These are phyloP conservation scores for Fremontodendron californicum DNA, from an alignment of 345 rosid genomes.

Conservation along the genomic window DNA sequence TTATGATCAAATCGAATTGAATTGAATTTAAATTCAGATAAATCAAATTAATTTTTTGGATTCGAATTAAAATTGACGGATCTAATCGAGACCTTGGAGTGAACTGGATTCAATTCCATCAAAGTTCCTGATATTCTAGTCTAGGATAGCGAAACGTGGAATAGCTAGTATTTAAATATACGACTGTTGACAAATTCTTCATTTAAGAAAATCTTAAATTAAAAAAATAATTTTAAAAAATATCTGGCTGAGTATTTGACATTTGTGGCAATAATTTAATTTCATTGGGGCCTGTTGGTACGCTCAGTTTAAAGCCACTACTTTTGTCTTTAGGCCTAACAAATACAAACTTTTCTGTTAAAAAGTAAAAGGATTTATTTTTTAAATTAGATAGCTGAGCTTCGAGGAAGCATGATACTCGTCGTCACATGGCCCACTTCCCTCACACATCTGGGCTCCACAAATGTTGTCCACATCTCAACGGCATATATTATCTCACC, in stretches of 20 bases:
- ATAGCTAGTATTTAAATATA: too few species aligned
- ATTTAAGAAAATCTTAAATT: too few species aligned
- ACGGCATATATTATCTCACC: neutral
- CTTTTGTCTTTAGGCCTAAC: neutral
- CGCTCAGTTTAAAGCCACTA: neutral
- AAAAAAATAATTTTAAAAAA: neutral
- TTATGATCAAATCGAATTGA: too few species aligned
- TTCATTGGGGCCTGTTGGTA: neutral
- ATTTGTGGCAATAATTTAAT: neutral
- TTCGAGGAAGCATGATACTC: neutral
- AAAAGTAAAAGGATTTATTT: constrained; percentile 5
- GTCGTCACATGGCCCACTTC: neutral
- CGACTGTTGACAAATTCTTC: too few species aligned
- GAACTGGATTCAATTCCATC: too few species aligned
- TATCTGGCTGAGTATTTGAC: neutral
- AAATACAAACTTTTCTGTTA: neutral
- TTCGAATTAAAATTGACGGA: too few species aligned
- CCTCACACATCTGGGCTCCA: neutral
- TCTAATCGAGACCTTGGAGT: too few species aligned
- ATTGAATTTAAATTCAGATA: too few species aligned
- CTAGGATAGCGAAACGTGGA: too few species aligned
- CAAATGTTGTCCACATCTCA: constrained; percentile 1
- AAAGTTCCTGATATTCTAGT: too few species aligned
- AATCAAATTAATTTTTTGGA: too few species aligned
- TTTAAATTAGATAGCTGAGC: neutral